Percentiles rank a stretch among this genome's conserved stretches.
These are phyloP conservation scores for Hypoxylon sp. DNA, from an alignment of 2,329 filamentous ascomycete species.

Conservation along the genomic window DNA sequence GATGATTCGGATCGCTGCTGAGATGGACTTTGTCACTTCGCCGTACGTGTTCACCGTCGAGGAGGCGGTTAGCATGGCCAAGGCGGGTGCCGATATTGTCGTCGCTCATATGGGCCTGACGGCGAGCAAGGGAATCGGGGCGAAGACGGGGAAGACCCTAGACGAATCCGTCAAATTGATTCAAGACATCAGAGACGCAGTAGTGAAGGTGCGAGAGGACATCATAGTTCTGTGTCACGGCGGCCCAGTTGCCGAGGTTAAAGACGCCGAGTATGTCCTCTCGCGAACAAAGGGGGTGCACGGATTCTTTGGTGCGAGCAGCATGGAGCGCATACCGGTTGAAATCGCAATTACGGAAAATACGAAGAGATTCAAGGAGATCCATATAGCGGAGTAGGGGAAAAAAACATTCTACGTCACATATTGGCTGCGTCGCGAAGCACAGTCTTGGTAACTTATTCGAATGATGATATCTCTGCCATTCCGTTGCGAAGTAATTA, in stretches of 20 bases:
- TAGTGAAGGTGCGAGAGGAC: conserved; percentile 67
- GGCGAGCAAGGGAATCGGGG: conserved; percentile 75
- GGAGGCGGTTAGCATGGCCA: conserved; percentile 73
- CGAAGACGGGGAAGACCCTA: conserved; percentile 70
- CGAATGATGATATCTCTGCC: neutral
- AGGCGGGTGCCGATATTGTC: conserved; percentile 75
- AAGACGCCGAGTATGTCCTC: conserved; percentile 75
- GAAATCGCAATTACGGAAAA: conserved; percentile 72
- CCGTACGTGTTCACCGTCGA: conserved; percentile 78
- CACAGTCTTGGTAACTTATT: neutral
- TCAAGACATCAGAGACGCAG: conserved; percentile 75
- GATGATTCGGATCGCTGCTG: conserved; percentile 72
- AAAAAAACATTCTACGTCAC: neutral
- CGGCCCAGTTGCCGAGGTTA: conserved; percentile 74
- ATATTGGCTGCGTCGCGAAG: neutral
- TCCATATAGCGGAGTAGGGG: conserved; percentile 35
- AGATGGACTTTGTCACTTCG: conserved; percentile 74
- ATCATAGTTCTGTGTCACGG: conserved; percentile 79
- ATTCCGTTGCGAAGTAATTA: neutral
- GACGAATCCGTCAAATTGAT: conserved; percentile 75
- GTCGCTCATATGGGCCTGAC: conserved; percentile 80
- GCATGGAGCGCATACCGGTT: conserved; percentile 78
- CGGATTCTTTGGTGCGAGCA: conserved; percentile 79
- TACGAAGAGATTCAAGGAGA: conserved; percentile 56
- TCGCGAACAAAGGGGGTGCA: conserved; percentile 73